phyloP scores from a whole-genome alignment of 495 filamentous ascomycete species.

The Pseudevernia furfuracea region DNA sequence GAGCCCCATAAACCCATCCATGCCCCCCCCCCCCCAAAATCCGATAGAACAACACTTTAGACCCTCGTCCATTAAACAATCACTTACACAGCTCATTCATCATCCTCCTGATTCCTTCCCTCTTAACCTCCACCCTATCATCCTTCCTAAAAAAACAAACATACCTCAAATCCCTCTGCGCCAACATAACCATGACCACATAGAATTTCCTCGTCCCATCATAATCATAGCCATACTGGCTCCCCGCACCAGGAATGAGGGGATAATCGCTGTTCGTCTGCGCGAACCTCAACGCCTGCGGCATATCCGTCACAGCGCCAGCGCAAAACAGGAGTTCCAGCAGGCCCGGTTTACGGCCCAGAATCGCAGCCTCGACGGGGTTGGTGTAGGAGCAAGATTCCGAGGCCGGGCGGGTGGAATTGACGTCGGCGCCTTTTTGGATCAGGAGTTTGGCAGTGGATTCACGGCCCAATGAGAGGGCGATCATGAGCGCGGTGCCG shows the following conservation, averaged over 20 bases:
- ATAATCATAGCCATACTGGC: conserved; percentile 1
- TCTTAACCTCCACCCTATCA: not conserved
- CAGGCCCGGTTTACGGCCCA: not conserved
- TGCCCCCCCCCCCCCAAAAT: too few species aligned
- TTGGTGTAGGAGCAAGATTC: not conserved
- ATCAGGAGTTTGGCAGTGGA: not conserved
- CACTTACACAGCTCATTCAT: conserved; percentile 6
- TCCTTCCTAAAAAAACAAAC: not conserved
- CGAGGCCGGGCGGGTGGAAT: not conserved
- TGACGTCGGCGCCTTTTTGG: conserved; percentile 1
- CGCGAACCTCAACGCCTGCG: conserved; percentile 1
- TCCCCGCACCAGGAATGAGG: not conserved
- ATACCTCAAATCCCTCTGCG: conserved; percentile 10
- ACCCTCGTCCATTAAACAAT: not conserved
- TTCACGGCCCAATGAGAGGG: conserved; percentile 1
- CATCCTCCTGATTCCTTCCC: conserved; percentile 2
- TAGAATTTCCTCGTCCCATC: not conserved
- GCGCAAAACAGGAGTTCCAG: not conserved
- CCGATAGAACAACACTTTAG: conserved; percentile 1
- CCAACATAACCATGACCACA: conserved; percentile 7
- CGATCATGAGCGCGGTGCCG: conserved; percentile 10
- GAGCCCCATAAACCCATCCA: not conserved
- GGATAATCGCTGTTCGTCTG: not conserved
- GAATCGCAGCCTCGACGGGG: conserved; percentile 3
- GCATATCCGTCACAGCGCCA: not conserved